Percentiles rank a stretch among this genome's conserved stretches.
Evolutionary conservation across 1,284 basidiomycete genomes (phyloP).

Genomic region (Ustilago trichophora): DNA sequence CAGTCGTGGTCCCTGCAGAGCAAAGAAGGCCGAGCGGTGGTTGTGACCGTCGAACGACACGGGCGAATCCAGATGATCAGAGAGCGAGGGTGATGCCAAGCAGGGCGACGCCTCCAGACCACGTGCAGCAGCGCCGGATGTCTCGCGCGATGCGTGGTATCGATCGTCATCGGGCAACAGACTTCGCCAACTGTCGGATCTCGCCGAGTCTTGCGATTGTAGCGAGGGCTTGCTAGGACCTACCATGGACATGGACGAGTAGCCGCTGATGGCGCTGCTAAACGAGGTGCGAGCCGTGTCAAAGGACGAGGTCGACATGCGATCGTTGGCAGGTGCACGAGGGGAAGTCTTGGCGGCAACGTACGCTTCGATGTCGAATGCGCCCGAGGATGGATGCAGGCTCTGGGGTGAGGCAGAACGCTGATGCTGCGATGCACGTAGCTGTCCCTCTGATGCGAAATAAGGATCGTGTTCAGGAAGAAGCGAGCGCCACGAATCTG

Average conservation of each 20-base stretch:
- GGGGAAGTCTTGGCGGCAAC: slow-evolving; percentile 26
- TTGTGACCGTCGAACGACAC: slow-evolving; percentile 19
- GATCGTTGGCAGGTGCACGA: slow-evolving; percentile 10
- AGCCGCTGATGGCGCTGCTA: slow-evolving; percentile 41
- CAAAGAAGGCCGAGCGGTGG: slow-evolving; percentile 33
- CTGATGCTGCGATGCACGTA: slow-evolving; percentile 6
- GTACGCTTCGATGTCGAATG: slow-evolving; percentile 24
- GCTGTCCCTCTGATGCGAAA: slow-evolving; percentile 37
- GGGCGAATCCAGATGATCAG: slow-evolving; percentile 33
- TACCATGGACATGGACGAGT: slow-evolving; percentile 40
- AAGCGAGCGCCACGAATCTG: slow-evolving; percentile 54
- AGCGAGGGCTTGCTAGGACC: slow-evolving; percentile 9
- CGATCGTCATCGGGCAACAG: slow-evolving; percentile 42
- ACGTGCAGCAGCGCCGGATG: not conserved
- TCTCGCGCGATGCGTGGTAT: slow-evolving; percentile 22
- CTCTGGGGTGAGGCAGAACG: slow-evolving; percentile 25
- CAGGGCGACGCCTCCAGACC: slow-evolving; percentile 9
- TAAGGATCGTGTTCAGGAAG: slow-evolving; percentile 55
- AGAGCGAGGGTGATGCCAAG: slow-evolving; percentile 27
- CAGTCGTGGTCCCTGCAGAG: slow-evolving; percentile 10
- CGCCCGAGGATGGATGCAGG: slow-evolving; percentile 7
- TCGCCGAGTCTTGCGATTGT: slow-evolving; percentile 11
- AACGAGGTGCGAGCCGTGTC: slow-evolving; percentile 38
- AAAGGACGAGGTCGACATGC: slow-evolving; percentile 21
- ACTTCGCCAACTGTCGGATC: slow-evolving; percentile 49